phyloP scores from a whole-genome alignment of 768 basidiomycete species.

The Favolaschia claudopus region DNA sequence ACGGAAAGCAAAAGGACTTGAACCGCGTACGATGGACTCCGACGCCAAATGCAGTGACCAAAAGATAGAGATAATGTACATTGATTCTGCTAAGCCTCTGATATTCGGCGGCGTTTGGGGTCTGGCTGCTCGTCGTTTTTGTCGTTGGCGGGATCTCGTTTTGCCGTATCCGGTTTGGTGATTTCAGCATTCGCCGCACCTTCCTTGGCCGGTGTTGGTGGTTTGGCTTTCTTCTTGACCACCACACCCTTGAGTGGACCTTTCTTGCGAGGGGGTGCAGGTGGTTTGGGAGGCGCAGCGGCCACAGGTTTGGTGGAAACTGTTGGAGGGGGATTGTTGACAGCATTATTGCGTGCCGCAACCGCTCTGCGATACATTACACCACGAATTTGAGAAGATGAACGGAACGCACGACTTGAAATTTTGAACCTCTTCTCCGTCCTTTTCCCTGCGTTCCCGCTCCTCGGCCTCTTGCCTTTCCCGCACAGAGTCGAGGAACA shows the following conservation, averaged over 20 bases:
- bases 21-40: conserved; percentile 82
- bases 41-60: conserved; percentile 57
- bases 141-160: conserved; percentile 14
- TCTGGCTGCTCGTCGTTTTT: conserved; percentile 44
- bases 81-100: conserved; percentile 36
- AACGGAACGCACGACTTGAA: conserved; percentile 71
- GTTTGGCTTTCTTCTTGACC: conserved; percentile 77
- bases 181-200: conserved; percentile 15
- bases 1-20: conserved; percentile 67
- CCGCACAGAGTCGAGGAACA: conserved; percentile 85
- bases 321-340: conserved; percentile 52
- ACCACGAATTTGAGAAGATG: not conserved
- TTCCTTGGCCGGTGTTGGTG: conserved; percentile 30
- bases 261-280: conserved; percentile 57
- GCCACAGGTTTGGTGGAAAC: conserved; percentile 41
- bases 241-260: conserved; percentile 80
- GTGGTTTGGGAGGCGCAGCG: conserved; percentile 36
- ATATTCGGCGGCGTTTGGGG: conserved; percentile 67
- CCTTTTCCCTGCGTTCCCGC: conserved; percentile 72
- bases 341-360: conserved; percentile 69
- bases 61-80: conserved; percentile 34
- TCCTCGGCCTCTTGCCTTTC: conserved; percentile 82
- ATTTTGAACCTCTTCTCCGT: conserved; percentile 79
- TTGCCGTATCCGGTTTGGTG: too few relatives aligned
- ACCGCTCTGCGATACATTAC: conserved; percentile 53